Percentiles rank a stretch among this genome's conserved stretches.
These are phyloP conservation scores for Murraya koenigii DNA, from an alignment of 345 rosid genomes.

Conservation along the genomic window DNA sequence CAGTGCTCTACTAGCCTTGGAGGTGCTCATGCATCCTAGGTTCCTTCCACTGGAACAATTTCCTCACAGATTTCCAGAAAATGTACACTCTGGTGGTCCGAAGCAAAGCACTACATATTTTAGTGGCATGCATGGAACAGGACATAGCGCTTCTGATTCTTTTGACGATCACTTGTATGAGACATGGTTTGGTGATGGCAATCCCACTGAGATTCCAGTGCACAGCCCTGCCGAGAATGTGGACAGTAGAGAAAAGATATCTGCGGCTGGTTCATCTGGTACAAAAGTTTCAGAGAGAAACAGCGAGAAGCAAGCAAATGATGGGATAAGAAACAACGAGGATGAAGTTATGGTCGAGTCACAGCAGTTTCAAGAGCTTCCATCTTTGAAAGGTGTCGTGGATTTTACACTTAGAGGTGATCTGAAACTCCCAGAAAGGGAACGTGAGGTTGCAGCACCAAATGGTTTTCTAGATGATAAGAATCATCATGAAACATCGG, in stretches of 20 bases:
- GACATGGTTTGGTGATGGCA: conserved; percentile 34
- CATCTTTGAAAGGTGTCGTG: conserved; percentile 20
- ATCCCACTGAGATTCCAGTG: conserved; percentile 17
- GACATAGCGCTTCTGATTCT: conserved; percentile 22
- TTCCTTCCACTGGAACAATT: conserved; percentile 51
- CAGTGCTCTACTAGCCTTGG: conserved; percentile 65
- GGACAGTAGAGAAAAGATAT: conserved; percentile 5
- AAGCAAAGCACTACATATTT: conserved; percentile 24
- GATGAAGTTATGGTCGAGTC: conserved; percentile 32
- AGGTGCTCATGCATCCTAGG: conserved; percentile 83
- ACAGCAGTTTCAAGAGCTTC: conserved; percentile 20
- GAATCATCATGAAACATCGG: conserved; percentile 8
- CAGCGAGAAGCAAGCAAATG: conserved; percentile 23
- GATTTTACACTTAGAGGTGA: conserved; percentile 12
- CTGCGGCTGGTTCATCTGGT: conserved; percentile 15
- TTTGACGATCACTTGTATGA: conserved; percentile 40
- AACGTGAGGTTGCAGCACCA: neutral
- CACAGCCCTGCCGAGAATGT: conserved; percentile 16
- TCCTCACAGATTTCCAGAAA: conserved; percentile 23
- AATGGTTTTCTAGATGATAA: neutral
- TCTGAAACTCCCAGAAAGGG: conserved; percentile 1
- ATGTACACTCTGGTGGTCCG: conserved; percentile 23
- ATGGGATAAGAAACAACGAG: conserved; percentile 13
- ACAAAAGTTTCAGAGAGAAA: conserved; percentile 19
- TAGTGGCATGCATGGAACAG: conserved; percentile 19